Conservation (phyloP, 495 filamentous ascomycete genomes). For the Aspergillus sparsus region DNA sequence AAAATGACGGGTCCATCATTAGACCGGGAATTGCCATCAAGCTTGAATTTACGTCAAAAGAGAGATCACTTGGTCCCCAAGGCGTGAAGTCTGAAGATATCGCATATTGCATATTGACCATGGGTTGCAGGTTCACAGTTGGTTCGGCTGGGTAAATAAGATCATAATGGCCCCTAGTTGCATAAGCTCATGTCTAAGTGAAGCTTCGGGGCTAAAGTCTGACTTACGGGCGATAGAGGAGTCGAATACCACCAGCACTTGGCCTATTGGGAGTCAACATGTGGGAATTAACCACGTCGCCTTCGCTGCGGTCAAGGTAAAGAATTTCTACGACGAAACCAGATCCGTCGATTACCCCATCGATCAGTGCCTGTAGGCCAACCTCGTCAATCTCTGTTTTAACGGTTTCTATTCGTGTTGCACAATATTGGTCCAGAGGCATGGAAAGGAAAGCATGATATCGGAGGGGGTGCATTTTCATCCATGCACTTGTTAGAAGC, state of each 20-base stretch:
- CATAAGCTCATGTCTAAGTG: neutral
- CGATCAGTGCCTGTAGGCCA: slow-evolving; percentile 72
- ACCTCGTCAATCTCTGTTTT: slow-evolving; percentile 87
- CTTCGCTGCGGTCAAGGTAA: slow-evolving; percentile 87
- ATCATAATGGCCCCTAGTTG: slow-evolving; percentile 82
- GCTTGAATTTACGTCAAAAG: slow-evolving; percentile 54
- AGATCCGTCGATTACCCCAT: slow-evolving; percentile 72
- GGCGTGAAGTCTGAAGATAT: slow-evolving; percentile 46
- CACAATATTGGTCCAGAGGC: slow-evolving; percentile 70
- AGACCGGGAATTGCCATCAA: slow-evolving; percentile 51
- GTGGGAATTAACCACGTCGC: slow-evolving; percentile 76
- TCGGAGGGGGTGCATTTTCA: slow-evolving; percentile 68
- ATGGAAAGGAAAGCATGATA: slow-evolving; percentile 71
- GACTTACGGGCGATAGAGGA: slow-evolving; percentile 72
- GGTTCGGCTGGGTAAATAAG: slow-evolving; percentile 76
- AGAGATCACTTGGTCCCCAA: slow-evolving; percentile 48
- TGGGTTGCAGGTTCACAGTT: slow-evolving; percentile 49
- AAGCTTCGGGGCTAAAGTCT: neutral
- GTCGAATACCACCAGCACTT: slow-evolving; percentile 57
- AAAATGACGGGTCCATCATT: slow-evolving; percentile 46
- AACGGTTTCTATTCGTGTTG: slow-evolving; percentile 67
- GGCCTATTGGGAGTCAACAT: slow-evolving; percentile 59
- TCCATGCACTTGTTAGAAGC: slow-evolving; percentile 83
- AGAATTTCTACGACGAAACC: slow-evolving; percentile 82
- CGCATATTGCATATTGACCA: slow-evolving; percentile 47